Percentiles rank a stretch among this genome's conserved stretches.
Evolutionary conservation across 2,329 filamentous ascomycete species (phyloP).

Genomic region (Colletotrichum caudatum): DNA sequence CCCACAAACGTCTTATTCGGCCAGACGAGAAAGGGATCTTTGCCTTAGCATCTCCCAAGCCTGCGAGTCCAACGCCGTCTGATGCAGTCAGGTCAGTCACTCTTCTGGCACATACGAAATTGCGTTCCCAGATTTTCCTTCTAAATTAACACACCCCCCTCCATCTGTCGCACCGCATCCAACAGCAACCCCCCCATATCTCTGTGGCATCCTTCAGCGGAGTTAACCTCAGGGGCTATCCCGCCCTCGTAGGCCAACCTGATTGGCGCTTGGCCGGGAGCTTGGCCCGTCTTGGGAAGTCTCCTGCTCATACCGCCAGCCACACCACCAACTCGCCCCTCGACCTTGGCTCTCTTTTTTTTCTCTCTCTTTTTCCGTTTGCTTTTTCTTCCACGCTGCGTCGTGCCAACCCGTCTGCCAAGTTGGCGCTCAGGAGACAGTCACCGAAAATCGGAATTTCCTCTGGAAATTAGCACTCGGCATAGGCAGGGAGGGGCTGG

Average conservation of each 20-base stretch:
- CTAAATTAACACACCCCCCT: constrained; percentile 25
- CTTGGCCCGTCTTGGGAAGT: constrained; percentile 28
- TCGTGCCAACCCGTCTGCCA: neutral
- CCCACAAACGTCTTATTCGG: neutral
- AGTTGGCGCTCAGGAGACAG: neutral
- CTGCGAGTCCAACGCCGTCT: neutral
- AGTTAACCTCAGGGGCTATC: constrained; percentile 26
- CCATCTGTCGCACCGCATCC: constrained; percentile 1
- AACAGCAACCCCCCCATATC: neutral
- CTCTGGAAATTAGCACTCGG: neutral
- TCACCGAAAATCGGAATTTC: neutral
- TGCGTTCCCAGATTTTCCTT: constrained; percentile 29
- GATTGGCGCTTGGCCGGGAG: constrained; percentile 35
- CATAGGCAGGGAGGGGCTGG: neutral
- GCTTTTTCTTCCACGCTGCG: neutral
- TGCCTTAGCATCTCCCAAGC: neutral
- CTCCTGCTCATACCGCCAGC: neutral
- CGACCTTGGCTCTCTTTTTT: neutral
- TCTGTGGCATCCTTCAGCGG: constrained; percentile 20
- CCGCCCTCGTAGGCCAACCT: constrained; percentile 19
- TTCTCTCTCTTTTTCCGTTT: neutral
- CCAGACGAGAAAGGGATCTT: neutral
- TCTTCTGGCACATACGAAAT: constrained; percentile 28
- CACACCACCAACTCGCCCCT: neutral
- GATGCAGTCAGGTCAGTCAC: constrained; percentile 16